Conservation (phyloP, 1,284 basidiomycete genomes). For the Cutaneotrichosporon spelunceum region DNA sequence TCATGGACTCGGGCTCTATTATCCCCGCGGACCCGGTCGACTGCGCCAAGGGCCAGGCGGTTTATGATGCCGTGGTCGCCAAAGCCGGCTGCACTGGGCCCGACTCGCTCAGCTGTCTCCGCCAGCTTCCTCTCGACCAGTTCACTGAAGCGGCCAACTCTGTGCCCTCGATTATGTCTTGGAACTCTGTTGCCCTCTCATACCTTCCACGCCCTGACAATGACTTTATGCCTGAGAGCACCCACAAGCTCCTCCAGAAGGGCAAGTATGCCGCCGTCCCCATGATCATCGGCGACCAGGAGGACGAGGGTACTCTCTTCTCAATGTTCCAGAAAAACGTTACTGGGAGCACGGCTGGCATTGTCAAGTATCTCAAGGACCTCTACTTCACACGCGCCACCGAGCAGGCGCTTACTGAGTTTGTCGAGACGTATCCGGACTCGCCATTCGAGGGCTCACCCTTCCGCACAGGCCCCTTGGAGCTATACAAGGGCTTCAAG, state of each 20-base stretch:
- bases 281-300: conserved; percentile 29
- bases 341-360: conserved; percentile 22
- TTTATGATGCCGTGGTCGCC: conserved; percentile 18
- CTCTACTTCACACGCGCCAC: conserved; percentile 27
- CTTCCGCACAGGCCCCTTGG: conserved; percentile 19
- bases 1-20: conserved; percentile 50
- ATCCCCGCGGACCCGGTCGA: conserved; percentile 33
- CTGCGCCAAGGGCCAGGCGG: conserved; percentile 18
- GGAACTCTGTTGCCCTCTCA: conserved; percentile 33
- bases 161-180: conserved; percentile 16
- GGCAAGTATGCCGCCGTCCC: conserved; percentile 20
- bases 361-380: conserved; percentile 25
- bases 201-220: conserved; percentile 60
- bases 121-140: conserved; percentile 52
- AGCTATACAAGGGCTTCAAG: conserved; percentile 24
- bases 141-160: conserved; percentile 20
- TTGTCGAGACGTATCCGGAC: conserved; percentile 34
- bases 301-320: conserved; percentile 26
- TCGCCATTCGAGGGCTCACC: conserved; percentile 26
- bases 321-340: conserved; percentile 32
- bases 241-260: conserved; percentile 28
- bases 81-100: conserved; percentile 23
- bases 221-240: conserved; percentile 54
- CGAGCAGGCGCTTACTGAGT: conserved; percentile 19
- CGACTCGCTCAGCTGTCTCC: conserved; percentile 58